Conservation (phyloP, 2,329 filamentous ascomycete species). For the Aspergillus arachidicola region DNA sequence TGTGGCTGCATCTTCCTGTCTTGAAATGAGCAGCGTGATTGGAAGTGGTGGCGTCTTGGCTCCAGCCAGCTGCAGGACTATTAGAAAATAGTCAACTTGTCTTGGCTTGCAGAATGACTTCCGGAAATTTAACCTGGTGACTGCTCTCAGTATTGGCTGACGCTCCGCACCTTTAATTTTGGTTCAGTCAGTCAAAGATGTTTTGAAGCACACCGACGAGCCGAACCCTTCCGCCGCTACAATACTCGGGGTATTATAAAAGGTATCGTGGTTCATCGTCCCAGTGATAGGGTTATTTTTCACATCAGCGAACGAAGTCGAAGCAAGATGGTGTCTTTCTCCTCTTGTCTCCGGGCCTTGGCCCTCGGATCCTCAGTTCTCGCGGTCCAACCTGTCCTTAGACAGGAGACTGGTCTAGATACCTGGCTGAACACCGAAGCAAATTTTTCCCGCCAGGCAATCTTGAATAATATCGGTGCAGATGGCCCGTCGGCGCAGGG, state of each 20-base stretch:
- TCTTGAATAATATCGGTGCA: slow-evolving; percentile 60
- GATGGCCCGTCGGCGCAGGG: slow-evolving; percentile 53
- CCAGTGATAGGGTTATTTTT: not conserved
- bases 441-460: slow-evolving; percentile 11
- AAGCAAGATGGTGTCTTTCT: not conserved
- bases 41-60: not conserved
- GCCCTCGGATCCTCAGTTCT: not conserved
- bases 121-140: not conserved
- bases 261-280: not conserved
- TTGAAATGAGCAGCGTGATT: not conserved
- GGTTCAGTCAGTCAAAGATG: not conserved
- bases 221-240: not conserved
- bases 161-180: not conserved
- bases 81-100: not conserved
- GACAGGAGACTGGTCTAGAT: not conserved
- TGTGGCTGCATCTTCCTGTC: not conserved
- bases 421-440: not conserved
- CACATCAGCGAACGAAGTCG: not conserved
- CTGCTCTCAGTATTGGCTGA: not conserved
- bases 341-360: not conserved
- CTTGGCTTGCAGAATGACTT: not conserved
- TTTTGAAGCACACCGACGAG: not conserved
- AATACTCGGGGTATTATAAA: not conserved
- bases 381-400: not conserved
- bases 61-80: not conserved